A percentile compares a stretch with the other conserved stretches of the same genome.
Conservation (phyloP, 192 early-diverging fungal genomes). For the Umbelopsis ramanniana region DNA sequence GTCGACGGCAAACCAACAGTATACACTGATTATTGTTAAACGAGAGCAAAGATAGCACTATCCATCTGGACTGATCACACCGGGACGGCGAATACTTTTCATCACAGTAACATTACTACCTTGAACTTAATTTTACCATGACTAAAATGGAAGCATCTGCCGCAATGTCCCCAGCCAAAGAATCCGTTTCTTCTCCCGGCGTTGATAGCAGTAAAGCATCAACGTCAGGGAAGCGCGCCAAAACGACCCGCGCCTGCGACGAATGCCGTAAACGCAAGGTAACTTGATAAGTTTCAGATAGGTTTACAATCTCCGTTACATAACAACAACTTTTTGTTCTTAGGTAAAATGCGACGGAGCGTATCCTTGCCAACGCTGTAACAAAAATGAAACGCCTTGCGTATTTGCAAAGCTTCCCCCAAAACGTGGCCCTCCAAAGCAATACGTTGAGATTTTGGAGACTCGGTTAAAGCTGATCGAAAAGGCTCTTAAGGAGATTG, state of each 20-base stretch:
- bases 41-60: neutral
- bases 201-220: neutral
- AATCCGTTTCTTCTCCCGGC: neutral
- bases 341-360: conserved; percentile 48
- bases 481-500: conserved; percentile 31
- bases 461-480: conserved; percentile 37
- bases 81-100: neutral
- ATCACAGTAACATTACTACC: neutral
- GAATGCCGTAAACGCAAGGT: conserved; percentile 42
- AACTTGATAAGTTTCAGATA: conserved; percentile 15
- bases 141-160: neutral
- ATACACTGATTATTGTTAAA: neutral
- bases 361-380: conserved; percentile 41
- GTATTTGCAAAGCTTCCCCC: conserved; percentile 36
- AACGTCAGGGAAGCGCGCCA: conserved; percentile 5
- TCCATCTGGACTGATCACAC: neutral
- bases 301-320: conserved; percentile 8
- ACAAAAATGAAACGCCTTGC: conserved; percentile 29
- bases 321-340: neutral
- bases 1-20: neutral
- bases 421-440: conserved; percentile 45
- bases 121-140: neutral
- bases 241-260: conserved; percentile 27
- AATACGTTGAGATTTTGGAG: conserved; percentile 45
- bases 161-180: neutral